Percentiles rank a stretch among this genome's conserved stretches.
These are phyloP conservation scores for Saturnispora quitensis DNA, from an alignment of 805 yeast species.

Conservation along the genomic window DNA sequence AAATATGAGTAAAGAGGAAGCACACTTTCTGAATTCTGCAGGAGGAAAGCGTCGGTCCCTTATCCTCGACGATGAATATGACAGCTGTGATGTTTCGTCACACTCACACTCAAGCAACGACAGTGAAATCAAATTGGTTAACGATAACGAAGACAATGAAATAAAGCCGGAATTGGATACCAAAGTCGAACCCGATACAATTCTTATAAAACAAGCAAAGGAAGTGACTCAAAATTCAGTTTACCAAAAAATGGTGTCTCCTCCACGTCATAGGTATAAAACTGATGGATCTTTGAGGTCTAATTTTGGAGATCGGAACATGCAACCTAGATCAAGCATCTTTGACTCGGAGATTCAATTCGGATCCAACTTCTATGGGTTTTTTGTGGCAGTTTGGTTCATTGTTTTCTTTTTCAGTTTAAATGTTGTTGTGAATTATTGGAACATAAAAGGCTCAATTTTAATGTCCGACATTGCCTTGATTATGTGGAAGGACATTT, in stretches of 20 bases:
- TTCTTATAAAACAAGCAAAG: too few relatives aligned
- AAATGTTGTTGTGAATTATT: constrained; percentile 46
- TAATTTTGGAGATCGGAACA: constrained; percentile 46
- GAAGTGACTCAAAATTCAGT: not conserved
- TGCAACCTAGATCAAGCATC: constrained; percentile 36
- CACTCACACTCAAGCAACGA: not conserved
- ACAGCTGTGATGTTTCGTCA: not conserved
- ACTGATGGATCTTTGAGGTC: constrained; percentile 35
- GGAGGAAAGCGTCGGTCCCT: constrained; percentile 15
- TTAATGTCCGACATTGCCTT: constrained; percentile 45
- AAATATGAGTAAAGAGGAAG: not conserved
- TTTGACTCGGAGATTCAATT: constrained; percentile 42
- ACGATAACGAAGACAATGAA: not conserved
- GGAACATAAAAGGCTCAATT: constrained; percentile 35
- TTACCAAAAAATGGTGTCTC: not conserved
- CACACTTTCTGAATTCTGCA: not conserved
- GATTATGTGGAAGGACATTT: constrained; percentile 51
- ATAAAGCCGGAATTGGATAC: not conserved
- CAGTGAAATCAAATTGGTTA: not conserved
- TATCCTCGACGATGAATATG: constrained; percentile 18
- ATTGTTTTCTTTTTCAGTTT: constrained; percentile 46
- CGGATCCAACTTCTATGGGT: constrained; percentile 57
- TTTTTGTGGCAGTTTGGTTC: constrained; percentile 75
- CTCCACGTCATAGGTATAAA: constrained; percentile 13
- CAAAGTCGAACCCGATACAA: not conserved